phyloP scores from a whole-genome alignment of 345 rosid genomes.

The Eucalyptus grandis region DNA sequence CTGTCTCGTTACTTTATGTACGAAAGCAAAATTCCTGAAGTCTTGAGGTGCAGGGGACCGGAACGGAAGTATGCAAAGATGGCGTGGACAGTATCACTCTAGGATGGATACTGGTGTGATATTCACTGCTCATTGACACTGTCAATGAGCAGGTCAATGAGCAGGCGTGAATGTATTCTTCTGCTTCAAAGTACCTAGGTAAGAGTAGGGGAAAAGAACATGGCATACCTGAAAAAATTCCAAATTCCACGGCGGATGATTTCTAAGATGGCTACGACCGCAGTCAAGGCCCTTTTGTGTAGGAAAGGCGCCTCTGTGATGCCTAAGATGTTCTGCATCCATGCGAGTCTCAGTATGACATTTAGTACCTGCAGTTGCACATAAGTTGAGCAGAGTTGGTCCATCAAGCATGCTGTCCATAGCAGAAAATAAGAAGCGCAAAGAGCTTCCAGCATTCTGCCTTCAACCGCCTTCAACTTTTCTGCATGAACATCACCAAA shows the following conservation, averaged over 20 bases:
- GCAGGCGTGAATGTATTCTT: background rate
- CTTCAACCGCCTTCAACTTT: too few species aligned
- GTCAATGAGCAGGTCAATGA: background rate
- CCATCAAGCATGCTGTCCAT: too few species aligned
- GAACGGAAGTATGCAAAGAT: background rate
- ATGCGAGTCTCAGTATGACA: conserved; percentile 58
- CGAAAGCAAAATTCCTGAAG: background rate
- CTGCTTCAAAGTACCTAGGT: background rate
- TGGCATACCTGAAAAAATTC: conserved; percentile 67
- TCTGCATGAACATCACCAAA: too few species aligned
- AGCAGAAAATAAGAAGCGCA: too few species aligned
- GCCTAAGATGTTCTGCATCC: conserved; percentile 68
- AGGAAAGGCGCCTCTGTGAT: conserved; percentile 36
- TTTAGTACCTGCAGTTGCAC: background rate
- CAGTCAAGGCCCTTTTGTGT: conserved; percentile 40
- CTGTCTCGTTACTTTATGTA: background rate
- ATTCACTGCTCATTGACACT: background rate
- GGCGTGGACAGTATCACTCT: background rate
- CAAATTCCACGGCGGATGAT: conserved; percentile 10
- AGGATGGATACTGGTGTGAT: background rate
- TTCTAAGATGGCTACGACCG: conserved; percentile 53
- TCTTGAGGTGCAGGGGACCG: background rate
- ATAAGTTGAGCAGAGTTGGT: too few species aligned
- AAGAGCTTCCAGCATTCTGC: too few species aligned
- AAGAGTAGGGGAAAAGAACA: background rate